Evolutionary conservation across 2,329 filamentous ascomycete genomes (phyloP).

Genomic region (Beauveria varroae): DNA sequence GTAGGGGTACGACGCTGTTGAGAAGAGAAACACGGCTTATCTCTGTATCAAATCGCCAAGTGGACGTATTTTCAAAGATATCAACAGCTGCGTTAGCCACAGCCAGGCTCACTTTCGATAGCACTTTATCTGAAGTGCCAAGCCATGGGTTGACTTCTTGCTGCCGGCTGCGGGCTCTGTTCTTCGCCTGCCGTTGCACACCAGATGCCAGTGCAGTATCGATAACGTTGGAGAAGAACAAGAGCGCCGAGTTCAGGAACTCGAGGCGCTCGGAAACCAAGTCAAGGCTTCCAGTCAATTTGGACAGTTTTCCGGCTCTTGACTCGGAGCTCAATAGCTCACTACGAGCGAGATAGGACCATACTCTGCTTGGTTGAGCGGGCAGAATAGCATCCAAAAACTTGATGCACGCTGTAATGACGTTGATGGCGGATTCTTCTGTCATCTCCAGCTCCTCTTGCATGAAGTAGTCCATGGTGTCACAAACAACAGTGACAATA

Average conservation of each 20-base stretch:
- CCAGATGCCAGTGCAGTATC: conserved; percentile 66
- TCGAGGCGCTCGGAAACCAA: conserved; percentile 68
- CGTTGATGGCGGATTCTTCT: conserved; percentile 58
- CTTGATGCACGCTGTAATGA: conserved; percentile 64
- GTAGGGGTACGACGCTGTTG: conserved; percentile 57
- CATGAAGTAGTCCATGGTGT: conserved; percentile 69
- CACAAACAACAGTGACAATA: conserved; percentile 72
- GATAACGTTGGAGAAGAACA: conserved; percentile 66
- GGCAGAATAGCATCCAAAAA: conserved; percentile 69
- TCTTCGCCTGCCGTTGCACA: conserved; percentile 55
- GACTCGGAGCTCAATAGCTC: conserved; percentile 71
- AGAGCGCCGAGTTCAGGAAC: conserved; percentile 66
- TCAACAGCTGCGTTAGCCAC: conserved; percentile 73
- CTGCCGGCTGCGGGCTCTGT: conserved; percentile 40
- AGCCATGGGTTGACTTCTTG: conserved; percentile 51
- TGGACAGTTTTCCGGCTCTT: conserved; percentile 66
- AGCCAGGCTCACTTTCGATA: conserved; percentile 62
- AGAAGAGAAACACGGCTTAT: conserved; percentile 64
- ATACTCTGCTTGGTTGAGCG: conserved; percentile 75
- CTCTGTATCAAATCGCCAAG: conserved; percentile 71
- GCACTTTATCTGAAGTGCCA: conserved; percentile 69
- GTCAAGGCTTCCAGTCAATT: conserved; percentile 76
- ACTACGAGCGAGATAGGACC: conserved; percentile 81
- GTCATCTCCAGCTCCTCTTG: conserved; percentile 49
- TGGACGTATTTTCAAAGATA: conserved; percentile 75